Evolutionary conservation across 2,329 filamentous ascomycete genomes (phyloP).

Genomic region (Leptodontidium sp.): DNA sequence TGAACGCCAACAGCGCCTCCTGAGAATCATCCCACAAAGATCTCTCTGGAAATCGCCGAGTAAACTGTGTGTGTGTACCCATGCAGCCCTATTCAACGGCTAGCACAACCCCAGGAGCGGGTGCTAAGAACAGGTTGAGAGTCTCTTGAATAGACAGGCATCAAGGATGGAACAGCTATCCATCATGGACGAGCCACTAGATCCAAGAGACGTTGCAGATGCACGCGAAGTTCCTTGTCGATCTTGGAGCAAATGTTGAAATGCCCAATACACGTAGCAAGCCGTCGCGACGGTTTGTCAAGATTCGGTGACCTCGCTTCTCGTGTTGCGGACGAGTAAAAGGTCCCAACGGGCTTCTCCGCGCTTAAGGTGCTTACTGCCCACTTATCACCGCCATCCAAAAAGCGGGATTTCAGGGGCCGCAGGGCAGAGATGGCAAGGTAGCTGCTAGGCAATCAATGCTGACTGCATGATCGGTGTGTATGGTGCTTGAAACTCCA

Average conservation of each 20-base stretch:
- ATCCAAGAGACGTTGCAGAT: background rate
- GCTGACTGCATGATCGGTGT: conserved; percentile 4
- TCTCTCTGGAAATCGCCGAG: background rate
- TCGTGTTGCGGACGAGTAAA: conserved; percentile 3
- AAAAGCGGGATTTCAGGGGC: background rate
- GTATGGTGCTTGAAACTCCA: conserved; percentile 11
- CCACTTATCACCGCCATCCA: background rate
- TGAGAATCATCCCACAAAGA: background rate
- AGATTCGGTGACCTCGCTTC: background rate
- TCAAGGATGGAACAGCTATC: background rate
- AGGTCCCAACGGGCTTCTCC: background rate
- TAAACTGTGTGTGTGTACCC: background rate
- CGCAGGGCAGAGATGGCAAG: background rate
- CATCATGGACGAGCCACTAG: background rate
- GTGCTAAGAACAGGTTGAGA: background rate
- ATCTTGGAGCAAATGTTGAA: no score
- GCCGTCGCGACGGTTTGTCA: background rate
- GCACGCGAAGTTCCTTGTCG: no score
- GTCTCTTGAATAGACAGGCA: background rate
- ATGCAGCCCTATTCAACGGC: background rate
- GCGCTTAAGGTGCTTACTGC: conserved; percentile 12
- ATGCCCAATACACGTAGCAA: background rate
- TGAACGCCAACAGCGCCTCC: background rate
- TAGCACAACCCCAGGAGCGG: background rate
- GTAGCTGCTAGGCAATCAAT: background rate